Evolutionary conservation across 2,329 filamentous ascomycete species (phyloP).

Genomic region (Clarireedia homoeocarpa): DNA sequence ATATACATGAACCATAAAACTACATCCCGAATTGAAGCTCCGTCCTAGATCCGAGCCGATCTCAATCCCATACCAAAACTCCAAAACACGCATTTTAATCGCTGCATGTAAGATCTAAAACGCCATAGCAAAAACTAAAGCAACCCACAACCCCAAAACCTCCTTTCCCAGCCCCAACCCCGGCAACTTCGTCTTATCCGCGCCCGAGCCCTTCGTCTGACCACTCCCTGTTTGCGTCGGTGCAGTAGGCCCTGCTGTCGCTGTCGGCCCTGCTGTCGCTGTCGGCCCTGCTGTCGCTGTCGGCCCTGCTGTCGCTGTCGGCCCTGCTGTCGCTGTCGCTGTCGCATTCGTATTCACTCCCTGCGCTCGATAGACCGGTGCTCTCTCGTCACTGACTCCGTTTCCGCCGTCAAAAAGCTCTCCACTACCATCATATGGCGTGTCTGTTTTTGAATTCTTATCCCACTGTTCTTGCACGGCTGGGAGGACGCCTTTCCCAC

Average conservation of each 20-base stretch:
- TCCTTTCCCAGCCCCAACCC: conserved; percentile 45
- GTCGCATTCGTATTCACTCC: conserved; percentile 47
- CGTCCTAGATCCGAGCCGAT: neutral
- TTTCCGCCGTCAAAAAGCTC: conserved; percentile 35
- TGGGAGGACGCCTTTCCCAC: conserved; percentile 34
- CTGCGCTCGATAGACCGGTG: conserved; percentile 35
- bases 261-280: conserved; percentile 75
- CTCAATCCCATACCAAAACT: neutral
- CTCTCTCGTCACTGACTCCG: conserved; percentile 23
- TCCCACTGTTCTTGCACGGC: conserved; percentile 30
- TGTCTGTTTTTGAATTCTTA: conserved; percentile 21
- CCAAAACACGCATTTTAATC: neutral
- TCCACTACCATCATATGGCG: conserved; percentile 40
- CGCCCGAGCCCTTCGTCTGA: conserved; percentile 79
- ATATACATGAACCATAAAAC: too few species aligned
- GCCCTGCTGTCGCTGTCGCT: conserved; percentile 87
- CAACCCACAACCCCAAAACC: conserved; percentile 6
- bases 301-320: conserved; percentile 73
- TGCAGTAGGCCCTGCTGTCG: conserved; percentile 82
- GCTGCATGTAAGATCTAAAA: neutral
- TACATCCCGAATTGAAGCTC: neutral
- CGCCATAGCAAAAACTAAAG: conserved; percentile 7
- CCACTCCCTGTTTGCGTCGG: conserved; percentile 87
- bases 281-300: conserved; percentile 89
- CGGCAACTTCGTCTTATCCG: conserved; percentile 45